Evolutionary conservation across 805 yeast species (phyloP), one percentile per base, ranked within the genome.

Genomic region (Lipomyces spencermartinsiae): DNA sequence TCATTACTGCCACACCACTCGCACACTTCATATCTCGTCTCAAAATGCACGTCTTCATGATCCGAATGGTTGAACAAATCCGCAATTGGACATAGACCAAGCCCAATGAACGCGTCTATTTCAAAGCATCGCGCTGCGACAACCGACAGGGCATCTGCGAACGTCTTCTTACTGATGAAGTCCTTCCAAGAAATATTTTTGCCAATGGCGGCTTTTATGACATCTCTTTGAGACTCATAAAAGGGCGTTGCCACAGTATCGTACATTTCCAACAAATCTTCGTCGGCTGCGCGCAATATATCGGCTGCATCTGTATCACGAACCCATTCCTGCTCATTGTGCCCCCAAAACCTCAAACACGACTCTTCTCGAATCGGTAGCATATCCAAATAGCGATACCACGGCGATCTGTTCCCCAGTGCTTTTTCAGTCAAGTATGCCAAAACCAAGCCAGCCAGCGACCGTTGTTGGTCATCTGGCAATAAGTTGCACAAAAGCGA

Each of bases 41-140:
- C 90, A 75, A 92, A 91, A 77, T 88, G 89, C 9, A 88, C 92
- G 72, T 85, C 82, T 69, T 91, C 93, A 5, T 79, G 74, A 1
- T 78, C 87, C 14, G 79, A 83, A 75, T 93, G 97, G 73, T 93
- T 93, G 79, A 93, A 92, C 46, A 94, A 80, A 78, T 93, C 97
- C 0, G 97, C 98, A 16, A 93, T 91, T 0, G 98, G 97, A 31
- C 93, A 97, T 61, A 94, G 80, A 0, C 91, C 92, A 37, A 89
- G 82, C 39, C 87, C 90, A 73, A 89, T 92, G 75, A 78, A 93
- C 61, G 83, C 82, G 77, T 94, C 98, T 35, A 93, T 86, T 54
- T 87, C 88, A 76, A 94, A 93, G 0, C 93, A 93, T 69, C 97
- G 83, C 0, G 95, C 86, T 0, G 93, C 87, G 16, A 92, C 86